Conservation (phyloP, 768 basidiomycete genomes). For the Tylopilus rubrobrunneus region DNA sequence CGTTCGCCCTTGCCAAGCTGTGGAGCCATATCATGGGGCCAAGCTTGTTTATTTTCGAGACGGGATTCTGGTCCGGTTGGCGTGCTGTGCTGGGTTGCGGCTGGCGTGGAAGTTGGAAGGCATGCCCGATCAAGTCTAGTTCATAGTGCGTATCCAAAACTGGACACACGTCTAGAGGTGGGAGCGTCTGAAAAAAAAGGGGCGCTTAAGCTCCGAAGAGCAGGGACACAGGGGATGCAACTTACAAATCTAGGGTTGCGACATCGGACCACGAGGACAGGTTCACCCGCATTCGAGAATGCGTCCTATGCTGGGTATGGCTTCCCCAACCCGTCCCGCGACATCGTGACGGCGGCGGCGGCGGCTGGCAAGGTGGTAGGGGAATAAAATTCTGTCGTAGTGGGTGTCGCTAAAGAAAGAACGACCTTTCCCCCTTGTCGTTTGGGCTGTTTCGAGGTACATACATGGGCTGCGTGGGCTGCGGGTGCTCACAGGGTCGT, state of each 20-base stretch:
- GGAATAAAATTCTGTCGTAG: neutral
- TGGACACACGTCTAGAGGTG: conserved; percentile 2
- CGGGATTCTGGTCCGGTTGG: conserved; percentile 11
- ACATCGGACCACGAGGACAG: conserved; percentile 11
- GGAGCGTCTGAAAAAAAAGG: conserved; percentile 21
- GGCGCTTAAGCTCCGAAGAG: conserved; percentile 33
- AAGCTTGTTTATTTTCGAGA: conserved; percentile 15
- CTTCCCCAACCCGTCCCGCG: neutral
- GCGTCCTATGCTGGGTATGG: neutral
- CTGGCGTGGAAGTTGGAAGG: conserved; percentile 5
- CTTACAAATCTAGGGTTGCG: conserved; percentile 21
- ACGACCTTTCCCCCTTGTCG: neutral
- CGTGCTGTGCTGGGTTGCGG: conserved; percentile 20
- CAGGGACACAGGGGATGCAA: conserved; percentile 13
- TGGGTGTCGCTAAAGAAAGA: neutral
- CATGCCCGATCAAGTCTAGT: conserved; percentile 7
- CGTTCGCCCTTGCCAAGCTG: conserved; percentile 14
- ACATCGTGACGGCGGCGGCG: neutral
- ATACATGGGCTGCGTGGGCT: neutral
- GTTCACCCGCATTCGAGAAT: neutral
- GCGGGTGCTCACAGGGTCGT: neutral
- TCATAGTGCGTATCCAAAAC: conserved; percentile 1
- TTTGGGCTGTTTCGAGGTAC: neutral
- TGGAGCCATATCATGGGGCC: conserved; percentile 12
- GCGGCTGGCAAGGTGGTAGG: neutral